Evolutionary conservation across 768 basidiomycete species (phyloP).

Genomic region (Auricularia sp.): DNA sequence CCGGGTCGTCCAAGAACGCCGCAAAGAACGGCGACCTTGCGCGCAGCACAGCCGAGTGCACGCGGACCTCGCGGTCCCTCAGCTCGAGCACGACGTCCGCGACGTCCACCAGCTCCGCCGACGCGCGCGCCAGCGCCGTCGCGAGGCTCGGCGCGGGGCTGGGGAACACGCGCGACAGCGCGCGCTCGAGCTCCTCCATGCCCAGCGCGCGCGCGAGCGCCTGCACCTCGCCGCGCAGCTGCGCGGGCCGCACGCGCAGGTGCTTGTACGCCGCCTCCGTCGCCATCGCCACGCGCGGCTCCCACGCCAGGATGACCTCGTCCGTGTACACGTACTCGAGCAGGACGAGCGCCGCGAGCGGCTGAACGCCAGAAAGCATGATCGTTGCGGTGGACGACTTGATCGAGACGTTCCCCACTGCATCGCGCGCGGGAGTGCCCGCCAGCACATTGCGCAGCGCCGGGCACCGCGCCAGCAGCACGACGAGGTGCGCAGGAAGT

Average conservation of each 20-base stretch:
- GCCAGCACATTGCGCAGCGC: background rate
- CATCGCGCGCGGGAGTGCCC: background rate
- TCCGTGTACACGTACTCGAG: slow-evolving; percentile 87
- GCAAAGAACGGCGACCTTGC: slow-evolving; percentile 78
- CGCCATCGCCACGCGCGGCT: slow-evolving; percentile 47
- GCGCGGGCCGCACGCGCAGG: slow-evolving; percentile 32
- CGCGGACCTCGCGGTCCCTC: slow-evolving; percentile 42
- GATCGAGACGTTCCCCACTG: slow-evolving; percentile 20
- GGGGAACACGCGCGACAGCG: background rate
- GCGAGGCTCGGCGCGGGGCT: background rate
- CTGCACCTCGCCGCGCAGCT: slow-evolving; percentile 56
- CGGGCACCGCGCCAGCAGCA: background rate
- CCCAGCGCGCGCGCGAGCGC: slow-evolving; percentile 47
- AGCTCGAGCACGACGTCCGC: slow-evolving; percentile 63
- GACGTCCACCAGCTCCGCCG: background rate
- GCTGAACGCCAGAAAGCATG: slow-evolving; percentile 44
- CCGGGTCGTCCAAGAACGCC: slow-evolving; percentile 70
- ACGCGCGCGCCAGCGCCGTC: background rate
- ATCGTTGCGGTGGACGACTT: slow-evolving; percentile 20
- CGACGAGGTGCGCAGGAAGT: background rate
- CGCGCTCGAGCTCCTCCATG: slow-evolving; percentile 23
- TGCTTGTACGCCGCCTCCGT: slow-evolving; percentile 32
- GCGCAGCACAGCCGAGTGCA: slow-evolving; percentile 69
- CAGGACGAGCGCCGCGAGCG: slow-evolving; percentile 63
- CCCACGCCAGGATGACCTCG: slow-evolving; percentile 74